Base-by-base conservation (phyloP, 1,139 yeast genomes). In the Hyphopichia khmerensis region DNA sequence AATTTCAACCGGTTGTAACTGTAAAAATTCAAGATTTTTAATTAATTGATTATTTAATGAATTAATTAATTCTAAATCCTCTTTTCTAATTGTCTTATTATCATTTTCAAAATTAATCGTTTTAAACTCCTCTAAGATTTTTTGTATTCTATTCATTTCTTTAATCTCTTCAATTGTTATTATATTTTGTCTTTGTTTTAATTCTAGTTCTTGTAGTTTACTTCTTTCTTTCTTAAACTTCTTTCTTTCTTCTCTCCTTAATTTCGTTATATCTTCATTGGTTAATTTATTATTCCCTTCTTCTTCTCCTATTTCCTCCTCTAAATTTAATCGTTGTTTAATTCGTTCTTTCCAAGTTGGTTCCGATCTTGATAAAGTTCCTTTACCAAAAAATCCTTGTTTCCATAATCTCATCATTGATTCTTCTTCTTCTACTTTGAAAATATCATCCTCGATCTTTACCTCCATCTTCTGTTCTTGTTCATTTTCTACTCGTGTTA, bases 321-420 rank as follows among this genome's bases (percentile, higher is more conserved):
- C 48, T 33, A 72, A 63, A 40, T 85, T 70, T 38, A 66, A 52
- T 39, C 86, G 67, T 26, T 75, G 67, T 14, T 50, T 52, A 1
- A 88, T 82, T 42, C 98, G 75, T 13, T 71, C 71, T 37, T 61
- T 64, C 98, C 98, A 93, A 0, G 96, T 82, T 0, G 99, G 96
- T 55, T 93, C 97, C 45, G 96, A 86, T 50, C 99, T 72, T 30
- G 96, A 87, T 40, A 90, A 67, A 4, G 80, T 76, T 2, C 99
- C 99, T 55, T 93, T 93, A 9, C 99, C 99, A 57, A 89, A 95
- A 58, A 90, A 93, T 0, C 99, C 99, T 55, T 77, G 77, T 26
- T 75, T 65, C 98, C 99, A 93, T 8, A 93, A 67, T 26, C 62
- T 61, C n/a, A 58, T 54, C 79, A 84, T 84, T 34, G 75, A 80